Base-by-base conservation (phyloP, 768 basidiomycete species). In the Brasilioporus rufonigricans region DNA sequence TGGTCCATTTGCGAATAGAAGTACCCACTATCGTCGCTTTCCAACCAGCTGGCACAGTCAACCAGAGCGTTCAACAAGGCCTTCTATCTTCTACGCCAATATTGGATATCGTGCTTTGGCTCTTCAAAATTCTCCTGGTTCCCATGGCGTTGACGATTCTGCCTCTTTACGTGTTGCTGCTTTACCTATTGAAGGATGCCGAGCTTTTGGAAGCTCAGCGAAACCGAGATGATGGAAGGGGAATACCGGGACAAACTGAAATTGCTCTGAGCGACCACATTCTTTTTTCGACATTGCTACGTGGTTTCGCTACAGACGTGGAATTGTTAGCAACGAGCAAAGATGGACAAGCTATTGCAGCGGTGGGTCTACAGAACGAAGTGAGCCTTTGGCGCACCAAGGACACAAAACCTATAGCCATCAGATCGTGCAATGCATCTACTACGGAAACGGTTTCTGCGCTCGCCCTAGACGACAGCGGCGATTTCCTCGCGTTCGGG, bases 131-230 rank as follows among this genome's bases (percentile, higher is more conserved):
- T 57, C 83, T 98, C 69, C 74, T 92, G 2, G 70, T 94, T 1
- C 96, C 96, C 0, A 95, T 97, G 65, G 80, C 83, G 9, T 77
- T 77, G 6, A 96, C 95, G 0, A 90, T 88, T 8, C 73, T 79
- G 24, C 70, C 80, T 4, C 76, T 98, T 11, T 98, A 89, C 68
- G 78, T 81, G 9, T 72, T 98, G 12, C 76, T 96, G 9, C 76
- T 92, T 11, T 94, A 94, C 66, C 78, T 99, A 2, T 75, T 98
- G 57, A 96, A 95, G 74, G 87, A 96, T 60, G 84, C 92, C 0
- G 94, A 99, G 55, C 81, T 94, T 1, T 78, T 97, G 33, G 94
- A 94, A 63, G 89, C 91, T 3, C 92, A 94, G 63, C 79, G 87
- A 38, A 79, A 87, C 65, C 79, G 82, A 31, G 74, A 74, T 2